Percentiles rank a stretch among this genome's conserved stretches.
phyloP scores from a whole-genome alignment of 2,329 filamentous ascomycete species.

The Pseudocercospora eumusae region DNA sequence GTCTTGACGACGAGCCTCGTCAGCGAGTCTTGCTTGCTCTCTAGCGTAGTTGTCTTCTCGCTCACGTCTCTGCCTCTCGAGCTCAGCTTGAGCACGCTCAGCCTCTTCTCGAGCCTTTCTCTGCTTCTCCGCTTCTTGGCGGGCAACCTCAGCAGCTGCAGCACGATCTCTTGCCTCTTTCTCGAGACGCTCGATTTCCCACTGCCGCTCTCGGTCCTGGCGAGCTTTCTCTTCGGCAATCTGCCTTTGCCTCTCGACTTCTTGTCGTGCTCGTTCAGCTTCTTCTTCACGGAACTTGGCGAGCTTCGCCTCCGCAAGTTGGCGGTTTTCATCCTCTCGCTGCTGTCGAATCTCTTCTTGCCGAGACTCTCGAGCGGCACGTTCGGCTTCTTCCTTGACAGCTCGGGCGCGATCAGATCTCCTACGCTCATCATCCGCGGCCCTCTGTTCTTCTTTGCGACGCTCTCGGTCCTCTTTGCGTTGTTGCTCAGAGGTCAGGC shows the following conservation, averaged over 20 bases:
- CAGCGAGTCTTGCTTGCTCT: slow-evolving; percentile 28
- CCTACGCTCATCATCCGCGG: slow-evolving; percentile 34
- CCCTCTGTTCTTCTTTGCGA: slow-evolving; percentile 37
- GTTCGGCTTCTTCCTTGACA: slow-evolving; percentile 40
- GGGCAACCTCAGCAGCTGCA: slow-evolving; percentile 23
- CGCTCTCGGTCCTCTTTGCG: slow-evolving; percentile 49
- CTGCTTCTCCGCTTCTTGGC: slow-evolving; percentile 25
- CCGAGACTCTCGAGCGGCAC: slow-evolving; percentile 31
- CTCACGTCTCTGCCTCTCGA: slow-evolving; percentile 30
- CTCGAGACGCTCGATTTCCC: slow-evolving; percentile 31
- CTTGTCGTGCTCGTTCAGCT: slow-evolving; percentile 22
- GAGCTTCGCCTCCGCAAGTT: slow-evolving; percentile 24
- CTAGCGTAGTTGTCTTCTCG: slow-evolving; percentile 37
- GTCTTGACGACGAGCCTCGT: slow-evolving; percentile 26
- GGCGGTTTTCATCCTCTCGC: slow-evolving; percentile 35
- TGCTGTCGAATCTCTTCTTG: slow-evolving; percentile 33
- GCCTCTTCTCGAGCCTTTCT: slow-evolving; percentile 26
- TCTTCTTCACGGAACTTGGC: slow-evolving; percentile 20
- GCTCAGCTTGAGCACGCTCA: slow-evolving; percentile 23
- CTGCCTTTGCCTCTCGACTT: slow-evolving; percentile 21
- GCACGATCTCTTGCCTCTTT: slow-evolving; percentile 29
- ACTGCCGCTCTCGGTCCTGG: slow-evolving; percentile 24
- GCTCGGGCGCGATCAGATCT: slow-evolving; percentile 39
- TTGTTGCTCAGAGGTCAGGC: slow-evolving; percentile 58
- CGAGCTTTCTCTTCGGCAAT: slow-evolving; percentile 21